Base-by-base conservation (phyloP, 1,139 yeast genomes). In the Scheffersomyces titani region DNA sequence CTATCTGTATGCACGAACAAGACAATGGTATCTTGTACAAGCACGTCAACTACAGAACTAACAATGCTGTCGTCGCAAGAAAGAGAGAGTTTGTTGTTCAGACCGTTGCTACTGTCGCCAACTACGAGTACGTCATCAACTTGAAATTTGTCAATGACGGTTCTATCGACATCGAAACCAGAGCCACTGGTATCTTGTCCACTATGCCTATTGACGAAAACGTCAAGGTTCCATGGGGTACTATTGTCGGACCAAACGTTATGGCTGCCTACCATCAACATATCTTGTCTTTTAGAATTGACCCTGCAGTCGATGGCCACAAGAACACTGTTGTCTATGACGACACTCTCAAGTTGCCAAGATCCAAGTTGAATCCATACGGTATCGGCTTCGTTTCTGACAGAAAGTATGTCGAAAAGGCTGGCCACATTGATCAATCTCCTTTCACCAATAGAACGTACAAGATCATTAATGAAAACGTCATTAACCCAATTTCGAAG, bases 211-310 rank as follows among this genome's bases (percentile, higher is more conserved):
- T 90, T 67, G 97, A 91, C 63, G 87, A 83, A 63, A 88, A 86
- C 69, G 86, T 84, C 67, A 83, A 78, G 58, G 90, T 89, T 63
- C 89, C 90, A 63, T 90, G 91, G 88, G 96, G 96, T 68, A 90
- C 94, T 44, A 82, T 86, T 65, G 91, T 91, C 59, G 93, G 92
- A 30, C 96, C 96, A 62, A 87, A 90, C 68, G 94, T 88, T 57
- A 82, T 90, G 83, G 97, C 97, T 54, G 89, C 96, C 46, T 88
- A 88, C 75, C 97, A 91, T 74, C 97, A 91, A 80, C 97, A 91
- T 75, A 81, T 91, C 66, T 82, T 91, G 70, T 86, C 91, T 16
- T 87, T 90, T 75, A 87, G 97, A 80, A 86, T 91, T 66, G 97
- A 91, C 74, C 93, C 97, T 50, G 92, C 96, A 56, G 71, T 91